A percentile compares a stretch with the other conserved stretches of the same genome.
phyloP scores from a whole-genome alignment of 176 grass and related monocot genomes.

The Saccharum officinarum region DNA sequence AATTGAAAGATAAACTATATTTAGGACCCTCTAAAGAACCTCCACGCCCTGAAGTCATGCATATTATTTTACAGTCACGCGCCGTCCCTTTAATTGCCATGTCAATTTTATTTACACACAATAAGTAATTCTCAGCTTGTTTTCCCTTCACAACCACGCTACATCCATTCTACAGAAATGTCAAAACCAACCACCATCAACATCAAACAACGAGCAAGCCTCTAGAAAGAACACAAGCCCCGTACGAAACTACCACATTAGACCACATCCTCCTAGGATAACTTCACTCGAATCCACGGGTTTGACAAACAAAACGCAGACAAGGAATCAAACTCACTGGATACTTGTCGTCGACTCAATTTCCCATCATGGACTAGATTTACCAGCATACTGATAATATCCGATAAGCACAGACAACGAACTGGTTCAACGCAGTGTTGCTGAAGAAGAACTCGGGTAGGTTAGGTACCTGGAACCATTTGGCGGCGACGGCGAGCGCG shows the following conservation, averaged over 20 bases:
- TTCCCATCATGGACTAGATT: background rate
- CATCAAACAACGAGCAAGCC: background rate
- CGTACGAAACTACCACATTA: constrained; percentile 10
- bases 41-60: background rate
- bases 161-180: background rate
- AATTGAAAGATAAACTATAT: constrained; percentile 6
- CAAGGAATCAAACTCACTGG: background rate
- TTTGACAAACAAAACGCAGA: background rate
- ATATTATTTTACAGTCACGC: constrained; percentile 1
- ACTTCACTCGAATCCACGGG: background rate
- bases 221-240: background rate
- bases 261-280: background rate
- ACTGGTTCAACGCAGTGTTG: background rate
- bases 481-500: constrained; percentile 32
- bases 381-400: background rate
- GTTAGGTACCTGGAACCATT: constrained; percentile 39
- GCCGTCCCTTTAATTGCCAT: background rate
- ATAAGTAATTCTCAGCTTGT: constrained; percentile 5
- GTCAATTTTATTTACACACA: constrained; percentile 13
- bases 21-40: constrained; percentile 1
- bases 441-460: background rate
- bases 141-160: constrained; percentile 13
- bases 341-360: background rate
- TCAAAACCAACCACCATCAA: constrained; percentile 36
- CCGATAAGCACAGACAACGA: background rate